Percentiles rank a stretch among this genome's conserved stretches.
Conservation (phyloP, 805 yeast genomes). For the Candida odintsovae region DNA sequence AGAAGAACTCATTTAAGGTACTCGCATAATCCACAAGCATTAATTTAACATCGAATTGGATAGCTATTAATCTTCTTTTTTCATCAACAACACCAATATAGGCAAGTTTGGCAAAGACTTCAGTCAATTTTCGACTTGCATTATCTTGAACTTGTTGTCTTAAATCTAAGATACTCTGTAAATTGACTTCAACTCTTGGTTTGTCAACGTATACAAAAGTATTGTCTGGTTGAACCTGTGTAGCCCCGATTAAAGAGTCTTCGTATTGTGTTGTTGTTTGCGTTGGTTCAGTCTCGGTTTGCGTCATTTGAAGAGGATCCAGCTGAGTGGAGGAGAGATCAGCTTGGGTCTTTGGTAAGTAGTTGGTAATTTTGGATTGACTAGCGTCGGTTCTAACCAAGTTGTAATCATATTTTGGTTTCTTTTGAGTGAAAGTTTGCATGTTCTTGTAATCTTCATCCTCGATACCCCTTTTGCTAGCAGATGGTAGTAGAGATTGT, state of each 20-base stretch:
- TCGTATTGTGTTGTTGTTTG: background rate
- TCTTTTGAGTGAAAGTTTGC: constrained; percentile 8
- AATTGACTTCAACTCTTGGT: constrained; percentile 37
- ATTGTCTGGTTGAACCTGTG: background rate
- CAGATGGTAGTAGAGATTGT: constrained; percentile 44
- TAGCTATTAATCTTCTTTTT: constrained; percentile 62
- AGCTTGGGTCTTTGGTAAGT: constrained; percentile 14
- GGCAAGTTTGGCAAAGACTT: constrained; percentile 60
- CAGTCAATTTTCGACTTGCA: constrained; percentile 51
- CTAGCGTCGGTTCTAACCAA: constrained; percentile 66
- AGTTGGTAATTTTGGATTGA: constrained; percentile 49
- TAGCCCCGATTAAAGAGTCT: background rate
- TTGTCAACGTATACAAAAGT: constrained; percentile 9
- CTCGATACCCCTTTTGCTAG: constrained; percentile 20
- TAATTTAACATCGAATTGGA: constrained; percentile 77
- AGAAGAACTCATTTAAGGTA: constrained; percentile 61
- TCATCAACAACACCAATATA: constrained; percentile 83
- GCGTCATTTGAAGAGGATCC: background rate
- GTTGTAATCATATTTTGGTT: constrained; percentile 52
- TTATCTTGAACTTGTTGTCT: constrained; percentile 41
- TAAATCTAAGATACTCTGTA: constrained; percentile 56
- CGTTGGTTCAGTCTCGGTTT: constrained; percentile 3
- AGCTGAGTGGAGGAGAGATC: background rate
- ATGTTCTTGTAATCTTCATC: constrained; percentile 3
- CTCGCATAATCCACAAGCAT: constrained; percentile 78